Evolutionary conservation across 2,329 filamentous ascomycete genomes (phyloP), one percentile per base, ranked within the genome.

Genomic region (Dryadomyces quercus-mongolicae): DNA sequence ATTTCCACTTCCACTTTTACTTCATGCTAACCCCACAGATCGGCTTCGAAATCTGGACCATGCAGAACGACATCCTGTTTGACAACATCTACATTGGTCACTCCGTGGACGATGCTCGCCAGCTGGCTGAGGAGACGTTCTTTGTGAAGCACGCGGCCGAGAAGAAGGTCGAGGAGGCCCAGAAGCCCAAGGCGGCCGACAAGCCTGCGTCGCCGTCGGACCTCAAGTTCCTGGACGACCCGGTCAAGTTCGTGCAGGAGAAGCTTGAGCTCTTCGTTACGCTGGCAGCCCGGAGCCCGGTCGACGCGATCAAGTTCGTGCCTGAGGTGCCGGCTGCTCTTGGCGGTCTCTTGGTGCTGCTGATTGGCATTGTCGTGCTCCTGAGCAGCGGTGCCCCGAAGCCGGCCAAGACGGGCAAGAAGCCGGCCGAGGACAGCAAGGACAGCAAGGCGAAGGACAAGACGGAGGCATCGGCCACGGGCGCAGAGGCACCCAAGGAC

Each of bases 21-120:
- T 31, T 31, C 25, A 31, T 5, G 25, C 25, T 31, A 52, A 25
- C 40, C 36, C 54, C 49, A 20, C 66, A 90, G 86, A 91, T 97
- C 74, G 93, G 93, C 64, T 97, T 97, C 67, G 93, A 98, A 74
- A 92, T 98, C 75, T 98, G 93, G 93, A 97, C 93, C 65, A 98
- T 98, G 93, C 92, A 96, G 75, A 95, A 84, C 70, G 87, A 96
- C 68, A 97, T 98, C 64, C 85, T 96, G 65, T 97, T 98, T 66
- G 89, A 97, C 82, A 98, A 98, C 84, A 94, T 98, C 78, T 98
- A 97, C 82, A 90, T 98, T 69, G 93, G 93, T 60, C 93, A 98
- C 83, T 97, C 92, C 20, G 70, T 93, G 62, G 89, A 89, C 67
- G 93, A 98, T 62, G 93, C 93, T 59, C 83, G 86, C 71, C 86